These are phyloP conservation scores for Phytopythium oedochilum DNA, from an alignment of 352 stramenopile genomes.

Conservation along the genomic window DNA sequence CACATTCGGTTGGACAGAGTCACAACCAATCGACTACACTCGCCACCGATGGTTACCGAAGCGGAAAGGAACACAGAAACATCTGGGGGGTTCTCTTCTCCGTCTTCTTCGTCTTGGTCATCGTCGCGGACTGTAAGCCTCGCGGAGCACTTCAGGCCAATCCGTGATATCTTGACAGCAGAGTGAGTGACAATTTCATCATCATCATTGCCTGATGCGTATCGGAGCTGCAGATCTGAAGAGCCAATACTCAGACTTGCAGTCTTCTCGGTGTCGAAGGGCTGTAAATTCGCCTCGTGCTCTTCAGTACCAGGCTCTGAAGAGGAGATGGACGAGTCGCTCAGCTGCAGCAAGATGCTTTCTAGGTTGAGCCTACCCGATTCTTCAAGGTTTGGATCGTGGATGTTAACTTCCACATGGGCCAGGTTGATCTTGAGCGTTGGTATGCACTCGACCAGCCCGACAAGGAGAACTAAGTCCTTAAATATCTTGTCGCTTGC, in stretches of 20 bases:
- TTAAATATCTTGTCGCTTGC: not conserved
- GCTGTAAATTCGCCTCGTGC: not conserved
- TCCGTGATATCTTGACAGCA: not conserved
- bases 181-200: not conserved
- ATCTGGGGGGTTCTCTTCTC: not conserved
- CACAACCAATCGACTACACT: conserved; percentile 15
- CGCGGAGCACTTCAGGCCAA: not conserved
- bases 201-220: not conserved
- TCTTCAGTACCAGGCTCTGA: not conserved
- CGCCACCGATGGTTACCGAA: conserved; percentile 12
- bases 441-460: not conserved
- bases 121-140: not conserved
- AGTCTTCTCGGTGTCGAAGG: not conserved
- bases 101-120: conserved; percentile 6
- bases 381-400: not conserved
- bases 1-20: conserved; percentile 15
- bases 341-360: not conserved
- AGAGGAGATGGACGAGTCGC: not conserved
- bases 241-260: not conserved
- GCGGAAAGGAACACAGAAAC: not conserved
- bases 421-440: not conserved
- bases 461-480: not conserved
- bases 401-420: not conserved
- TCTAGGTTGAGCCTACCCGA: not conserved
- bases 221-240: not conserved